Evolutionary conservation across 331 rosid genomes (phyloP).

Genomic region (Erythrophleum ivorense): DNA sequence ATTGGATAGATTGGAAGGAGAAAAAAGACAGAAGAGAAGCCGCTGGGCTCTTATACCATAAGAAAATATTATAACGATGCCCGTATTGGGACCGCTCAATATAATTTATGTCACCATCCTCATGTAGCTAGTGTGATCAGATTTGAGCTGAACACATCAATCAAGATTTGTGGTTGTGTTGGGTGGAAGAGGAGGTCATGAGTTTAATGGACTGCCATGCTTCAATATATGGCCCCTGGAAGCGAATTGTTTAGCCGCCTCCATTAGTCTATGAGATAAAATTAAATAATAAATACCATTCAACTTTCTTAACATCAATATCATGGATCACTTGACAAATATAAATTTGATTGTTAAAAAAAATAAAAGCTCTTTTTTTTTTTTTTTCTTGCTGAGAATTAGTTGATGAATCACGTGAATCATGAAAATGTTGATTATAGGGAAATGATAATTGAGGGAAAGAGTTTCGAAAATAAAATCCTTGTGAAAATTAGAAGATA

Average conservation of each 20-base stretch:
- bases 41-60: too few species aligned
- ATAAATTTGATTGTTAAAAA: background rate
- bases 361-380: background rate
- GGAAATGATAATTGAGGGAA: background rate
- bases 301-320: background rate
- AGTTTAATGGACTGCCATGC: background rate
- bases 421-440: background rate
- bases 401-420: background rate
- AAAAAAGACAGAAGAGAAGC: too few species aligned
- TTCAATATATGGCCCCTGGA: background rate
- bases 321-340: background rate
- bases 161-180: conserved; percentile 3
- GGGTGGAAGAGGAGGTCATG: background rate
- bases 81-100: too few species aligned
- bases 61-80: too few species aligned
- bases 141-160: conserved; percentile 1
- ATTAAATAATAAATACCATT: background rate
- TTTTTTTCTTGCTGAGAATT: background rate
- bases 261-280: background rate
- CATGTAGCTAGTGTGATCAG: background rate
- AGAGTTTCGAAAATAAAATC: background rate
- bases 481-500: background rate
- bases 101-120: background rate
- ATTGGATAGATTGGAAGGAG: too few species aligned
- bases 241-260: background rate